Percentiles rank a stretch among this genome's conserved stretches.
These are phyloP conservation scores for Aspergillus quadrilineatus DNA, from an alignment of 2,329 filamentous ascomycete species.

Conservation along the genomic window DNA sequence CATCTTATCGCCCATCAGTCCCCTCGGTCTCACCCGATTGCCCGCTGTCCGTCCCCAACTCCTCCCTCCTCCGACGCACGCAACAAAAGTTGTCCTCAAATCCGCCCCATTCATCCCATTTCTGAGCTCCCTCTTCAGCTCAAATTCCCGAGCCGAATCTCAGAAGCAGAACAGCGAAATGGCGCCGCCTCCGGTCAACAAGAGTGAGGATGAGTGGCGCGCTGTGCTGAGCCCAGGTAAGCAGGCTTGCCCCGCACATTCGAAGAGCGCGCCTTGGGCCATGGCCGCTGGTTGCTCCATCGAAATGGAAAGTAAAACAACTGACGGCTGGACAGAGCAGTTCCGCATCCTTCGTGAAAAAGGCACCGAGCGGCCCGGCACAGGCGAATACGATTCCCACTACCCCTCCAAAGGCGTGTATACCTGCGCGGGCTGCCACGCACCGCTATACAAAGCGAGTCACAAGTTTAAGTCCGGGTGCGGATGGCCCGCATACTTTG, in stretches of 20 bases:
- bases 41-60: slow-evolving; percentile 18
- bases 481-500: slow-evolving; percentile 97
- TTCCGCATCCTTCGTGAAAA: slow-evolving; percentile 91
- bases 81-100: slow-evolving; percentile 42
- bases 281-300: background rate
- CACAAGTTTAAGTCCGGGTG: slow-evolving; percentile 97
- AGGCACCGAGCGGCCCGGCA: slow-evolving; percentile 79
- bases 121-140: slow-evolving; percentile 70
- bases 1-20: slow-evolving; percentile 13
- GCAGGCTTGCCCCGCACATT: too few species aligned
- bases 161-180: slow-evolving; percentile 31
- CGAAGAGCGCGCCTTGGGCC: background rate
- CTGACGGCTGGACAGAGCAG: slow-evolving; percentile 66
- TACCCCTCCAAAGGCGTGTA: slow-evolving; percentile 74
- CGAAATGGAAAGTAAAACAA: background rate
- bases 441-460: slow-evolving; percentile 85
- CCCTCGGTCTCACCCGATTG: slow-evolving; percentile 22
- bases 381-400: slow-evolving; percentile 86
- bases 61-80: slow-evolving; percentile 26
- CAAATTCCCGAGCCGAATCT: slow-evolving; percentile 52
- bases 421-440: slow-evolving; percentile 78
- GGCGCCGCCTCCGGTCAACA: slow-evolving; percentile 70
- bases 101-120: slow-evolving; percentile 81
- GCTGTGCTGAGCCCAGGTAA: slow-evolving; percentile 73
- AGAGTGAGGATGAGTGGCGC: slow-evolving; percentile 81